These are phyloP conservation scores for Nemania sp. DNA, from an alignment of 2,329 filamentous ascomycete genomes.

Conservation along the genomic window DNA sequence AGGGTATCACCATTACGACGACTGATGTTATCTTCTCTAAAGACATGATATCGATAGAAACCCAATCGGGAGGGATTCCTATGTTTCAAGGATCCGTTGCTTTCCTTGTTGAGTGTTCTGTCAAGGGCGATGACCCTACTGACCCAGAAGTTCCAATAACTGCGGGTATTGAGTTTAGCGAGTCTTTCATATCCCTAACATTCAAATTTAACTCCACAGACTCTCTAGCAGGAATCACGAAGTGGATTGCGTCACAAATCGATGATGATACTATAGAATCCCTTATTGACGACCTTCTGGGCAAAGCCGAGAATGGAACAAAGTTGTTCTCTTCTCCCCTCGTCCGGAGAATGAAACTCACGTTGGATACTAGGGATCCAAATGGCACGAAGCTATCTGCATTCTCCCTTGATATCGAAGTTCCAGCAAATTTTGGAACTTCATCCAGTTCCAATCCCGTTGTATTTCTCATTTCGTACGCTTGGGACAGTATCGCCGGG, in stretches of 20 bases:
- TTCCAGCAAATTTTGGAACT: not conserved
- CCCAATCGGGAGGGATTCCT: not conserved
- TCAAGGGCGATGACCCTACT: not conserved
- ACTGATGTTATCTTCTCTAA: not conserved
- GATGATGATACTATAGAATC: slow-evolving; percentile 7
- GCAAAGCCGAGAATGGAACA: not conserved
- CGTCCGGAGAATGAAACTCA: not conserved
- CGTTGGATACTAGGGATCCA: not conserved
- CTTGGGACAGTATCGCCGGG: not conserved
- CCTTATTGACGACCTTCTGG: slow-evolving; percentile 1
- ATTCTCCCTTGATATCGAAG: slow-evolving; percentile 6
- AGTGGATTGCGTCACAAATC: slow-evolving; percentile 9
- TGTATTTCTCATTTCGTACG: slow-evolving; percentile 4
- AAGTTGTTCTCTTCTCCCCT: not conserved
- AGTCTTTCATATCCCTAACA: not conserved
- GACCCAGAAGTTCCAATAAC: not conserved
- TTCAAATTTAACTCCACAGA: not conserved
- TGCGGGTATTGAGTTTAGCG: not conserved
- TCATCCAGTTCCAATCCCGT: not conserved
- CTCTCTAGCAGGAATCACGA: not conserved
- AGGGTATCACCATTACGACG: not conserved
- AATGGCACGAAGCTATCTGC: not conserved
- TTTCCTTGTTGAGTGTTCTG: not conserved
- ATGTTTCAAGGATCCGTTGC: not conserved
- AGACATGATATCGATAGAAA: not conserved